These are phyloP conservation scores for Trypanosoma cruzi DNA, from an alignment of 208 protist genomes.

Conservation along the genomic window DNA sequence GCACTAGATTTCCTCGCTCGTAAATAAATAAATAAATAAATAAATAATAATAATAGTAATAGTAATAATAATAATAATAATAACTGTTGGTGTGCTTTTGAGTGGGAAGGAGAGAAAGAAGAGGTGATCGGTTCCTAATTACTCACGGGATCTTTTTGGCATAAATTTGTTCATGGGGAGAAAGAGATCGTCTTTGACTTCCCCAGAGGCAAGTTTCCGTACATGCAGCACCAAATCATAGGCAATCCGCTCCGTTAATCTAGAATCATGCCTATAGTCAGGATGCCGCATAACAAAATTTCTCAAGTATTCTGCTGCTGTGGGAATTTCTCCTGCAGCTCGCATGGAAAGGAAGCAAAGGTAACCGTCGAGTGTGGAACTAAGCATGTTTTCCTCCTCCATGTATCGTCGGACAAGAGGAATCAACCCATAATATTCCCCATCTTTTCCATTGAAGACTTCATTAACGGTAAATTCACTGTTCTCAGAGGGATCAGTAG, in stretches of 20 bases:
- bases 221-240: conserved; percentile 86
- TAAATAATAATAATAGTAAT: too few species aligned
- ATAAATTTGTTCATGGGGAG: conserved; percentile 55
- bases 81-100: too few species aligned
- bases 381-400: conserved; percentile 62
- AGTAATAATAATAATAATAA: too few species aligned
- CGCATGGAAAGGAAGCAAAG: conserved; percentile 93
- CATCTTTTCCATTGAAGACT: conserved; percentile 95
- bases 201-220: conserved; percentile 51
- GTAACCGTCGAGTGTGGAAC: conserved; percentile 79
- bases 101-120: neutral
- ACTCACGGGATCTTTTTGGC: conserved; percentile 37
- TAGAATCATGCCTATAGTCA: conserved; percentile 96
- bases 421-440: conserved; percentile 93
- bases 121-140: neutral
- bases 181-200: conserved; percentile 52
- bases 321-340: conserved; percentile 94
- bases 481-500: conserved; percentile 55
- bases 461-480: conserved; percentile 93
- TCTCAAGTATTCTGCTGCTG: conserved; percentile 94
- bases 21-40: too few species aligned
- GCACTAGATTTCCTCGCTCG: neutral
- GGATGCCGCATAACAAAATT: conserved; percentile 94
- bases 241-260: conserved; percentile 90
- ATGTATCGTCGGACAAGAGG: conserved; percentile 92